Percentiles rank a stretch among this genome's conserved stretches.
Conservation (phyloP, 108 stramenopile species). For the Chaetoceros tenuissimus region DNA sequence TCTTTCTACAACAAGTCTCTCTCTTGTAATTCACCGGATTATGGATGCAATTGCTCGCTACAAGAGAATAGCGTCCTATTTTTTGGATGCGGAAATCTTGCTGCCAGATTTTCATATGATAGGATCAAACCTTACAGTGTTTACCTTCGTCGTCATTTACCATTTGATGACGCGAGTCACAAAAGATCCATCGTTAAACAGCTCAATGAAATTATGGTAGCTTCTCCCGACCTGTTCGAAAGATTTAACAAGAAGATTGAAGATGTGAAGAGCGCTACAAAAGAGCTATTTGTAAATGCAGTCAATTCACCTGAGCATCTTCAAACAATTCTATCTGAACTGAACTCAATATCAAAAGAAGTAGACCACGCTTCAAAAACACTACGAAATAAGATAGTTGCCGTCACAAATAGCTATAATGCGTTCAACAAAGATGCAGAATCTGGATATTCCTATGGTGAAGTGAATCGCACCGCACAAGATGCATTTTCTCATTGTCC, state of each 20-base stretch:
- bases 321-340: conserved; percentile 73
- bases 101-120: conserved; percentile 88
- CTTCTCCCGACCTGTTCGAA: conserved; percentile 69
- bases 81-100: conserved; percentile 81
- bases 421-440: conserved; percentile 15
- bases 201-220: conserved; percentile 62
- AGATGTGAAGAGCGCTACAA: conserved; percentile 72
- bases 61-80: conserved; percentile 76
- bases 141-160: conserved; percentile 69
- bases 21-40: conserved; percentile 59
- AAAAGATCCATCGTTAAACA: conserved; percentile 50
- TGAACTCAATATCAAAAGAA: conserved; percentile 66
- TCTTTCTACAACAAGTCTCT: conserved; percentile 90
- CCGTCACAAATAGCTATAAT: conserved; percentile 48
- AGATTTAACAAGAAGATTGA: conserved; percentile 85
- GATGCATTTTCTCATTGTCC: conserved; percentile 44
- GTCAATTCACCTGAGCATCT: conserved; percentile 70
- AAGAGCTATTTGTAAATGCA: conserved; percentile 57
- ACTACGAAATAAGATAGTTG: conserved; percentile 77
- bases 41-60: conserved; percentile 57
- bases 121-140: conserved; percentile 74
- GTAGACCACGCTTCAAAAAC: conserved; percentile 75
- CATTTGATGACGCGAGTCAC: conserved; percentile 75
- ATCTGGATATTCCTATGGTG: conserved; percentile 1
- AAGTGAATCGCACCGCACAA: conserved; percentile 7